These are phyloP conservation scores for Pilobolus umbonatus DNA, from an alignment of 192 early-diverging fungal genomes.

Conservation along the genomic window DNA sequence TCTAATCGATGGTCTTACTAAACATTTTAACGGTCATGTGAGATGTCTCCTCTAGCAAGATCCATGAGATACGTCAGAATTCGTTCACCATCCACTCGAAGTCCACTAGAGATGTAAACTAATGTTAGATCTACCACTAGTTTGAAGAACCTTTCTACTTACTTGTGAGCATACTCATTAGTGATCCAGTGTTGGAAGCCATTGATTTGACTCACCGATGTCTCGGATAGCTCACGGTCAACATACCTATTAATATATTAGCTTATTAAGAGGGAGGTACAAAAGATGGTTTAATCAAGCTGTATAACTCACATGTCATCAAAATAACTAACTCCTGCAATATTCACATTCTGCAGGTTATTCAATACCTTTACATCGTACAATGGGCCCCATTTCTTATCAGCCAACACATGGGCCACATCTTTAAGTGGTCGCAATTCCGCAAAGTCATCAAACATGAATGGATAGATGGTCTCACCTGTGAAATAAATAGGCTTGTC, in stretches of 20 bases:
- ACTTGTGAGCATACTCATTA: slow-evolving; percentile 65
- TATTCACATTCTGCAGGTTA: slow-evolving; percentile 40
- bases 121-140: background rate
- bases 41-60: slow-evolving; percentile 49
- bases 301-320: slow-evolving; percentile 54
- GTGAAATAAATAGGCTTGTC: slow-evolving; percentile 57
- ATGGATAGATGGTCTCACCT: slow-evolving; percentile 63
- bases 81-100: slow-evolving; percentile 45
- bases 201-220: slow-evolving; percentile 45
- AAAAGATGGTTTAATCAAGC: background rate
- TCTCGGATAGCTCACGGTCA: slow-evolving; percentile 52
- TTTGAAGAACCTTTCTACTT: slow-evolving; percentile 7
- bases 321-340: slow-evolving; percentile 61
- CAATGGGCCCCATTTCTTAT: slow-evolving; percentile 49
- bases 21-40: slow-evolving; percentile 28
- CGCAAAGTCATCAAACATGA: slow-evolving; percentile 70
- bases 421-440: slow-evolving; percentile 54
- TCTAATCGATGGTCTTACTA: no score
- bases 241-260: slow-evolving; percentile 38
- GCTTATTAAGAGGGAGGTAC: background rate
- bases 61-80: slow-evolving; percentile 53
- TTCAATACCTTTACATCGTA: slow-evolving; percentile 40
- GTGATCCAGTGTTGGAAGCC: slow-evolving; percentile 62
- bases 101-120: slow-evolving; percentile 30
- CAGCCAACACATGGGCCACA: slow-evolving; percentile 53